Conservation (phyloP, 75 land plant species). For the Picea glauca region DNA sequence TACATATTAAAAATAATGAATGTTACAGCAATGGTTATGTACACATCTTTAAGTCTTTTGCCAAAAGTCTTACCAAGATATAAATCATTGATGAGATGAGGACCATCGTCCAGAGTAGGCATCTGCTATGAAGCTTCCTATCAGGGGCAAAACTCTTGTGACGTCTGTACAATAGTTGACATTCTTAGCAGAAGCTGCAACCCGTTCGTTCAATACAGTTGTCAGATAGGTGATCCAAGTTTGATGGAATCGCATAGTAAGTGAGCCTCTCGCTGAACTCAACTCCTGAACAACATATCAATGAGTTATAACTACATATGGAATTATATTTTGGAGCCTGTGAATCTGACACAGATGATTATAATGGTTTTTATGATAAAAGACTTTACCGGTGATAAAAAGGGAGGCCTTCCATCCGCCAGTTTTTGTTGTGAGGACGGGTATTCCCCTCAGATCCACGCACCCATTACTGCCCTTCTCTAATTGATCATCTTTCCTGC, state of each 20-base stretch:
- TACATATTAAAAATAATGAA: too few species aligned
- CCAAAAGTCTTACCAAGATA: constrained; percentile 45
- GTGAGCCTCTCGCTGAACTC: constrained; percentile 85
- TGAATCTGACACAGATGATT: background rate
- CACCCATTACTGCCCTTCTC: constrained; percentile 20
- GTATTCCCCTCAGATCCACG: constrained; percentile 21
- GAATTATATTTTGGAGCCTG: too few species aligned
- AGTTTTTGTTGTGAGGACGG: constrained; percentile 23
- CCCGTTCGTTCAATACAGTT: constrained; percentile 58
- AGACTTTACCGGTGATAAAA: constrained; percentile 24
- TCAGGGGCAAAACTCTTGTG: constrained; percentile 58
- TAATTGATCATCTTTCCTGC: too few species aligned
- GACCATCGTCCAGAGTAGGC: constrained; percentile 83
- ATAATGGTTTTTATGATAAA: background rate
- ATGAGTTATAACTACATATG: background rate
- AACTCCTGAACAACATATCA: constrained; percentile 42
- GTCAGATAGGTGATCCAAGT: constrained; percentile 71
- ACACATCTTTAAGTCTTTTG: too few species aligned
- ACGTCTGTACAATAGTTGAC: constrained; percentile 83
- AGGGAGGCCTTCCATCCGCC: constrained; percentile 38
- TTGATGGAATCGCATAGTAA: constrained; percentile 69
- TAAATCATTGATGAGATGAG: constrained; percentile 58
- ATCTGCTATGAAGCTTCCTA: constrained; percentile 93
- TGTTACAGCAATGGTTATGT: too few species aligned
- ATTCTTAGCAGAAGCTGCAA: constrained; percentile 60